Evolutionary conservation across 371 early-diverging fungal genomes (phyloP).

Genomic region (Mucor velutinosus): DNA sequence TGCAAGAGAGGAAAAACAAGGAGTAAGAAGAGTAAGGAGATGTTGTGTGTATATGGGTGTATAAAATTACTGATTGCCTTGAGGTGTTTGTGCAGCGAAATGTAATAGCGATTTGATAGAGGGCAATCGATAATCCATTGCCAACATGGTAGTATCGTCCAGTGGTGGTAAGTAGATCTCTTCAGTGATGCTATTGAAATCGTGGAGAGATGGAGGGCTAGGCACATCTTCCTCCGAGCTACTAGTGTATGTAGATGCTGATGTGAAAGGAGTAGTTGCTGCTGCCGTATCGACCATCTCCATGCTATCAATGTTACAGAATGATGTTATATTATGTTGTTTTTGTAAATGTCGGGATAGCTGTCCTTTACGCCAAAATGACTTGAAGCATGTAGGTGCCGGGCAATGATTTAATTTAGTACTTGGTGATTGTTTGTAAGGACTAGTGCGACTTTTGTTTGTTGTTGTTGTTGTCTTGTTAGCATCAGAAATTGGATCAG

Average conservation of each 20-base stretch:
- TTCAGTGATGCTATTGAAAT: background rate
- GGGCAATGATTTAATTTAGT: constrained; percentile 48
- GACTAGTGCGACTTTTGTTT: constrained; percentile 15
- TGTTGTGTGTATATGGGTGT: background rate
- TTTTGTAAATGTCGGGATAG: constrained; percentile 47
- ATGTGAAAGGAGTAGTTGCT: constrained; percentile 2
- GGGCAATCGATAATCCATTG: constrained; percentile 15
- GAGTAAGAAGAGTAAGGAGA: background rate
- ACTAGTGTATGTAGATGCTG: constrained; percentile 1
- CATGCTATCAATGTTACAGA: constrained; percentile 10
- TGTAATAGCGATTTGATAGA: constrained; percentile 22
- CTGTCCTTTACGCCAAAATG: constrained; percentile 53
- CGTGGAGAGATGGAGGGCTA: background rate
- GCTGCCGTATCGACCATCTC: background rate
- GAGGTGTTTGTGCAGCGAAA: background rate
- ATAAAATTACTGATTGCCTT: background rate
- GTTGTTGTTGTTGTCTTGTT: constrained; percentile 4
- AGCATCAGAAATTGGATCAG: background rate
- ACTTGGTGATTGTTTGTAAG: constrained; percentile 30
- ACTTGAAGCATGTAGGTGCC: constrained; percentile 39
- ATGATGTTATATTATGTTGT: constrained; percentile 12
- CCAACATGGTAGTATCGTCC: constrained; percentile 8
- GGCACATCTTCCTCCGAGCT: constrained; percentile 4
- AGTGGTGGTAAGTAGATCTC: constrained; percentile 21
- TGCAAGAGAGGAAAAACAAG: background rate